Base-by-base conservation (phyloP, 2,329 filamentous ascomycete species). In the Nemania sp. region DNA sequence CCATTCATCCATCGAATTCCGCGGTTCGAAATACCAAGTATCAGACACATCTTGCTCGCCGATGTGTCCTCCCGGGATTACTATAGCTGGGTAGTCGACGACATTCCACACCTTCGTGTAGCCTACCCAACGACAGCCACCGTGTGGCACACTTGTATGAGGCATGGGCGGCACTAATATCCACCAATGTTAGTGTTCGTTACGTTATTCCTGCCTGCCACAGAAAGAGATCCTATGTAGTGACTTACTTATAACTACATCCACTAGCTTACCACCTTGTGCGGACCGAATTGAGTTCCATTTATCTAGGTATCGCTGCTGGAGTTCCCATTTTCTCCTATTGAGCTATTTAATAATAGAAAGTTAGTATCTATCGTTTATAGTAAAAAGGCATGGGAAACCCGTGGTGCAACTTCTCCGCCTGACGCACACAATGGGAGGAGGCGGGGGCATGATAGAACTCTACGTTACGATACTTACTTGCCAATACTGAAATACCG, bases 401-500 rank as follows among this genome's bases (percentile, higher is more conserved):
- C 41, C 5, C 41, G 27, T 27, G 20, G 20, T 4, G 29, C 29
- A 32, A 32, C 29, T 32, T 32, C 29, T 32, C 29, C 29, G 4
- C 29, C 29, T 32, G 29, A 32, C 29, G 8, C 29, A 32, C 29
- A 8, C 29, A 8, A 32, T 32, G 8, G 8, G 8, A 8, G 29
- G 29, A 32, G 29, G 29, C 8, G 29, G 29, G 8, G 29, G 29
- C 8, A 8, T 32, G 5, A 22, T 35, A 58, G n/a, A 5, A 22
- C 22, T 32, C 26, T 4, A 20, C 5, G 29, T 8, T 32, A 22
- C 6, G 13, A 58, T 43, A 54, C 58, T 32, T 4, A 62, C 58
- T 49, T 90, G 88, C 89, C 89, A 92, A 77, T 91, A 92, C 4
- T 89, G 82, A 65, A 87, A 90, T 0, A 90, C 87, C 0, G 87